Conservation (phyloP, 345 rosid species). For the Cochlearia excelsa region DNA sequence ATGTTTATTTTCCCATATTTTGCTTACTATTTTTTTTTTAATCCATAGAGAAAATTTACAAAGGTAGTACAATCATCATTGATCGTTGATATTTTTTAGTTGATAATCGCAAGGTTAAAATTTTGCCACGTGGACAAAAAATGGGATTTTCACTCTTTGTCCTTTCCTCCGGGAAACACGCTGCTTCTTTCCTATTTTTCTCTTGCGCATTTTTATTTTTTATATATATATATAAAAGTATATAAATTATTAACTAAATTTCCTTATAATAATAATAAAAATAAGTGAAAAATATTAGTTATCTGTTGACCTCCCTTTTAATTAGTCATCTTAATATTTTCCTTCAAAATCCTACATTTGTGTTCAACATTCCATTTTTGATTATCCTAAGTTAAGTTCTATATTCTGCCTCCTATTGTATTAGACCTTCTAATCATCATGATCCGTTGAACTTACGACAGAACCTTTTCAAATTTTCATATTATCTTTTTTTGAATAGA, state of each 20-base stretch:
- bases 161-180: conserved; percentile 55
- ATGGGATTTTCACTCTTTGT: conserved; percentile 19
- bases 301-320: too few species aligned
- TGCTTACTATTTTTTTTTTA: neutral
- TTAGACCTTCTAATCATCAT: conserved; percentile 30
- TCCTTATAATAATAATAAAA: neutral
- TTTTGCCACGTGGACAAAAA: conserved; percentile 35
- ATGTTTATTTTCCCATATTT: conserved; percentile 32
- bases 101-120: conserved; percentile 29
- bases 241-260: neutral
- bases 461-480: conserved; percentile 19
- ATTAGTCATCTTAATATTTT: too few species aligned
- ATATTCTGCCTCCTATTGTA: conserved; percentile 19
- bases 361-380: neutral
- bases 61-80: conserved; percentile 12
- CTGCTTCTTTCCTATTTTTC: neutral
- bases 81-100: conserved; percentile 11
- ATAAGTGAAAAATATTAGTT: too few species aligned
- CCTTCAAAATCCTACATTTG: neutral
- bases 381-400: conserved; percentile 26
- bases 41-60: neutral
- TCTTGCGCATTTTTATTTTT: neutral
- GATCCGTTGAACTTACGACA: conserved; percentile 14
- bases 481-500: too few species aligned
- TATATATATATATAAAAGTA: neutral